Conservation (phyloP, 768 basidiomycete genomes). For the Hydnomerulius pinastri region DNA sequence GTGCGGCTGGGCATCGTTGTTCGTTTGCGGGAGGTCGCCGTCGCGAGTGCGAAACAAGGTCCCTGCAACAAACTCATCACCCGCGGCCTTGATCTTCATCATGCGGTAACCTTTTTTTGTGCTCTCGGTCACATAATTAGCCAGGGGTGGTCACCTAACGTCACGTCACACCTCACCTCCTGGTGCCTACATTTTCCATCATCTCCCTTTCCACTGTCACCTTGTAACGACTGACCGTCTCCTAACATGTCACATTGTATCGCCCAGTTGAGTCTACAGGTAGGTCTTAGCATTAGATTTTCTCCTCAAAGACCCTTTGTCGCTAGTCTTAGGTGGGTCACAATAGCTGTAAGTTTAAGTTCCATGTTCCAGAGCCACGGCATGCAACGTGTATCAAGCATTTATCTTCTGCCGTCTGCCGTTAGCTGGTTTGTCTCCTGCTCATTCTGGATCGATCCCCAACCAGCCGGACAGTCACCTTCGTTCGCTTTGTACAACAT, state of each 20-base stretch:
- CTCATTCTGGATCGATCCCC: neutral
- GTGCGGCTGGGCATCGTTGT: constrained; percentile 3
- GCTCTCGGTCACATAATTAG: neutral
- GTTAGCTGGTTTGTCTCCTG: neutral
- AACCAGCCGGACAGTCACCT: neutral
- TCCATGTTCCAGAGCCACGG: neutral
- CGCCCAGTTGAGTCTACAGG: too few relatives aligned
- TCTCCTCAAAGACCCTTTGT: too few relatives aligned
- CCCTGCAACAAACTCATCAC: neutral
- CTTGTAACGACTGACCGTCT: neutral
- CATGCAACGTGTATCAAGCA: neutral
- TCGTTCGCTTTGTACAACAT: neutral
- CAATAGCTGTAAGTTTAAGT: neutral
- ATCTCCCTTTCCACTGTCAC: neutral
- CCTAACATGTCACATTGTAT: too few relatives aligned
- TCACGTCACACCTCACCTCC: neutral
- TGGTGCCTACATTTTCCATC: neutral
- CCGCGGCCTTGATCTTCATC: neutral
- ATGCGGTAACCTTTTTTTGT: neutral
- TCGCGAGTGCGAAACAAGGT: constrained; percentile 1
- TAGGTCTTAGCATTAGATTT: too few relatives aligned
- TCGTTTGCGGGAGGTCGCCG: constrained; percentile 8
- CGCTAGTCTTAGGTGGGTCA: too few relatives aligned
- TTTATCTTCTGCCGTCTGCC: neutral
- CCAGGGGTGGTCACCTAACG: neutral